These are phyloP conservation scores for Nakaseomyces glabratus DNA, from an alignment of 1,139 yeast genomes.

Conservation along the genomic window DNA sequence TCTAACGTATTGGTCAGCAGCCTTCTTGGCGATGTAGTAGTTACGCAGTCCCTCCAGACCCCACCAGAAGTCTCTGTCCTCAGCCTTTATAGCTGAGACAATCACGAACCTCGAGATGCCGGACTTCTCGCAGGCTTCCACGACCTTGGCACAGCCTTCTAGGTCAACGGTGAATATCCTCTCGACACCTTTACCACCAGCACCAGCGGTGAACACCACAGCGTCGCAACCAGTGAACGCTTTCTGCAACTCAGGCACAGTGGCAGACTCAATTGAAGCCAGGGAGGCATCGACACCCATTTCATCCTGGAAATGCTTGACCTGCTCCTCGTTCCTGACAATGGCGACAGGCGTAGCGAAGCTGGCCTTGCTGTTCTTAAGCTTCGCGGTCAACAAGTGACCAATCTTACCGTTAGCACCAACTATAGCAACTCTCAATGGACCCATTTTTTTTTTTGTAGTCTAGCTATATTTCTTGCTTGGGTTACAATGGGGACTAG, in stretches of 20 bases:
- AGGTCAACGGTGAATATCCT: constrained; percentile 47
- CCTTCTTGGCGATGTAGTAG: constrained; percentile 46
- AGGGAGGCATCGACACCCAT: constrained; percentile 36
- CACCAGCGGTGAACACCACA: constrained; percentile 56
- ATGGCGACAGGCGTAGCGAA: constrained; percentile 39
- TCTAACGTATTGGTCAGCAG: constrained; percentile 43
- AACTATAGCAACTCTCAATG: constrained; percentile 37
- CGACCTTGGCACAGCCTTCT: constrained; percentile 52
- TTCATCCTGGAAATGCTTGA: constrained; percentile 30
- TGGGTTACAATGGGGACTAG: too few relatives aligned
- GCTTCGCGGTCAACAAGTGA: constrained; percentile 32
- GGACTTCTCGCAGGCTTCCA: constrained; percentile 47
- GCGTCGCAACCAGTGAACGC: constrained; percentile 44
- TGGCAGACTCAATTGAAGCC: constrained; percentile 34
- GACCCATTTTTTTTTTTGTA: constrained; percentile 3
- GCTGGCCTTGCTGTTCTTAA: constrained; percentile 15
- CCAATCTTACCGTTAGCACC: constrained; percentile 63
- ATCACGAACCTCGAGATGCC: constrained; percentile 42
- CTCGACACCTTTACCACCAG: constrained; percentile 45
- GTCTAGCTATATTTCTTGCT: too few relatives aligned
- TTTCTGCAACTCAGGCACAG: constrained; percentile 33
- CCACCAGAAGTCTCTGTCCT: constrained; percentile 39
- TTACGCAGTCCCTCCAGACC: constrained; percentile 28
- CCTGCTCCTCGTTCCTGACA: constrained; percentile 43
- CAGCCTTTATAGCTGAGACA: constrained; percentile 50